Conservation (phyloP, 2,329 filamentous ascomycete genomes). For the Hymenoscyphus repandus region DNA sequence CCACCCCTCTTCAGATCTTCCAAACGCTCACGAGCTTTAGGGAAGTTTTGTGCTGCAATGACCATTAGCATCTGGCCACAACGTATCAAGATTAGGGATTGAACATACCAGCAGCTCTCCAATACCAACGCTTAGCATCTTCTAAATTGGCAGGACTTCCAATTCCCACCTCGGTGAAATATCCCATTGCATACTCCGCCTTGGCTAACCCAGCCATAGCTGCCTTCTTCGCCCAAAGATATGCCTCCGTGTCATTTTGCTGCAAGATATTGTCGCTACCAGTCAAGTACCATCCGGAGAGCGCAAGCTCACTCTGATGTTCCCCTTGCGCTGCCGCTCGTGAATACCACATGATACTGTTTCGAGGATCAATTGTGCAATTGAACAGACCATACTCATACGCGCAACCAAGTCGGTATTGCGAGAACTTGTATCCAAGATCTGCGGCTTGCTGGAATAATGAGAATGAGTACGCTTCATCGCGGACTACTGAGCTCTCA, state of each 20-base stretch:
- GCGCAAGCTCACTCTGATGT: slow-evolving; percentile 81
- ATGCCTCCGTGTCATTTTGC: slow-evolving; percentile 93
- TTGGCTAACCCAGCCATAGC: slow-evolving; percentile 83
- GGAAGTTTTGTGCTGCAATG: slow-evolving; percentile 77
- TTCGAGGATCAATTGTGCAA: slow-evolving; percentile 73
- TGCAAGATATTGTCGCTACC: slow-evolving; percentile 81
- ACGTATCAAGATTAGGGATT: not conserved
- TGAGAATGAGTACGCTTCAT: slow-evolving; percentile 74
- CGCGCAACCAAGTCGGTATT: slow-evolving; percentile 81
- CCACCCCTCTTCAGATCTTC: slow-evolving; percentile 86
- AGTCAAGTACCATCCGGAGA: slow-evolving; percentile 92
- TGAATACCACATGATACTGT: slow-evolving; percentile 91
- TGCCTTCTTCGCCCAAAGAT: slow-evolving; percentile 93
- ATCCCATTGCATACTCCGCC: slow-evolving; percentile 97
- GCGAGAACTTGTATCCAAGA: slow-evolving; percentile 90
- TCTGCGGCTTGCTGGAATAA: slow-evolving; percentile 83
- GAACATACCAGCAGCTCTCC: slow-evolving; percentile 85
- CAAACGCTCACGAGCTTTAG: slow-evolving; percentile 84
- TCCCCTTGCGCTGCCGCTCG: slow-evolving; percentile 87
- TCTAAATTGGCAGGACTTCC: slow-evolving; percentile 81
- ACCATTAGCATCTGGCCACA: slow-evolving; percentile 12
- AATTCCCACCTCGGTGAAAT: slow-evolving; percentile 94
- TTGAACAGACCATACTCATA: slow-evolving; percentile 87
- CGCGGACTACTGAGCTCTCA: slow-evolving; percentile 65
- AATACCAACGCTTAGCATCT: slow-evolving; percentile 98